Evolutionary conservation across 1,284 basidiomycete species (phyloP).

Genomic region (Mycena sp.): DNA sequence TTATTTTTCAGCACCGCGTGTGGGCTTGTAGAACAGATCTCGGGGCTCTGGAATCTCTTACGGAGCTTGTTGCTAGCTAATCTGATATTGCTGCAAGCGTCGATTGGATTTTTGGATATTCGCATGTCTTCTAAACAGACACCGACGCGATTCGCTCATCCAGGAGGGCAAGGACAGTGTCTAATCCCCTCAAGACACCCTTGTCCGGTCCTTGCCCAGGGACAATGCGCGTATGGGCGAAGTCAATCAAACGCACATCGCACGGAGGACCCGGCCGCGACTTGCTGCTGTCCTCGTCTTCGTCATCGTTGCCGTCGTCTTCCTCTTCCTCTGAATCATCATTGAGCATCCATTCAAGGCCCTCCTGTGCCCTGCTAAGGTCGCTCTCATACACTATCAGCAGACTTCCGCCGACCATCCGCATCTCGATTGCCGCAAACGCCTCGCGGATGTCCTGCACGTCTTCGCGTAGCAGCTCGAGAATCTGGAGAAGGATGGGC

Average conservation of each 20-base stretch:
- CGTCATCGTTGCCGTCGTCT: conserved; percentile 50
- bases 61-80: too few relatives aligned
- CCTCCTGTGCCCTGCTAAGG: conserved; percentile 54
- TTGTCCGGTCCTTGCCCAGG: conserved; percentile 83
- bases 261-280: conserved; percentile 61
- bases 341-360: conserved; percentile 45
- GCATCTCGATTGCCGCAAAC: conserved; percentile 69
- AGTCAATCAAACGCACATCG: conserved; percentile 88
- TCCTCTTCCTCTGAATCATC: conserved; percentile 50
- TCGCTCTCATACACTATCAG: conserved; percentile 88
- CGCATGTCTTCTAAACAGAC: conserved; percentile 5
- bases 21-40: too few relatives aligned
- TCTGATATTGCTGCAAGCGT: too few relatives aligned
- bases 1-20: too few relatives aligned
- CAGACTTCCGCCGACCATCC: conserved; percentile 86
- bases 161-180: conserved; percentile 68
- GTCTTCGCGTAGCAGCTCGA: conserved; percentile 64
- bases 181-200: conserved; percentile 79
- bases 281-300: conserved; percentile 47
- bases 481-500: conserved; percentile 64
- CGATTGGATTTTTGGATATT: too few relatives aligned
- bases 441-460: conserved; percentile 66
- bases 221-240: conserved; percentile 84
- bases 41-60: too few relatives aligned
- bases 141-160: conserved; percentile 58